Evolutionary conservation across 306 rosid genomes (phyloP), one percentile per base, ranked within the genome.

Genomic region (Acacia crassicarpa): DNA sequence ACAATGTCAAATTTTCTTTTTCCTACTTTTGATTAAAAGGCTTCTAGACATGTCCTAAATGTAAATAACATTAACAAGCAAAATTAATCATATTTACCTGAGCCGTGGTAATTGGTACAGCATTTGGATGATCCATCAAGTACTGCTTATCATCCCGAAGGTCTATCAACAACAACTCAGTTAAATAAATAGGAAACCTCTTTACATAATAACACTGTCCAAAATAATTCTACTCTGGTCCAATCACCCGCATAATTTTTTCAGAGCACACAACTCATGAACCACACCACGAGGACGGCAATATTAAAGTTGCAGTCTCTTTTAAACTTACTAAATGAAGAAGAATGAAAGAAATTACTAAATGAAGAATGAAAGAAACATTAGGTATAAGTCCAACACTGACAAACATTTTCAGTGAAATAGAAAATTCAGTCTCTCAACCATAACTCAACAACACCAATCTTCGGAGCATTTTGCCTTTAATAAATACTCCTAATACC

Each of bases 81-180:
- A 71, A 70, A 48, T 38, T 75, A 78, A 56, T 70, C 61, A 68
- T 30, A 59, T 72, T 83, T 86, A 95, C 99, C 88, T 95, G 99
- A 86, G 90, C 97, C 17, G 89, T 81, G 78, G 97, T 85, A 82
- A 95, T 95, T 20, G 99, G 98, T 74, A 95, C 99, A 20, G 98
- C 98, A 80, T 97, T 96, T 40, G 99, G 99, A 87, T 95, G 99
- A 80, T 95, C 98, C 45, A 90, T 56, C 41, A 95, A 95, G 86
- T 93, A 95, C 83, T 95, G 98, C 88, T 93, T 90, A 79, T 95
- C 99, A 84, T 95, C 98, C 87, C 99, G 97, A 80, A 95, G 98
- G 41, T 95, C 99, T 95, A 91, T 76, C 83, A 44, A n/a, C n/a
- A 70, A 44, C 19, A 71, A 45, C 58, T 44, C 22, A 45, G 13